Base-by-base conservation (phyloP, 2,329 filamentous ascomycete species). In the Aaosphaeria pasadenensis region DNA sequence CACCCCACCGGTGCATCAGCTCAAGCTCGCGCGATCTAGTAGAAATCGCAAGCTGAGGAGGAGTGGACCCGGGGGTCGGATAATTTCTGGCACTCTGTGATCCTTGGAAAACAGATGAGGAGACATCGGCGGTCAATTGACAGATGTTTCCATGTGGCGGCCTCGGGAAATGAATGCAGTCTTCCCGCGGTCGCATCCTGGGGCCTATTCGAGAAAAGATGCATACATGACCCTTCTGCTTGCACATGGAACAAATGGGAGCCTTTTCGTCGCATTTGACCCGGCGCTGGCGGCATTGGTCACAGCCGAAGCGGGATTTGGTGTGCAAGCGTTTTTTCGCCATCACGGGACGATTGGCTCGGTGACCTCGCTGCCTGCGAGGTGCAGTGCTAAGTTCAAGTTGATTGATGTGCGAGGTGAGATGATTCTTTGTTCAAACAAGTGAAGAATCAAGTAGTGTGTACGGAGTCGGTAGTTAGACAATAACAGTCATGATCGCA, bases 261-360 rank as follows among this genome's bases (percentile, higher is more conserved):
- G 29, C 9, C 33, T 42, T 42, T 42, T 55, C 52, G 39, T 55
- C 52, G 39, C 52, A 55, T 30, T 55, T 55, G 1, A 55, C 52
- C 11, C 52, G 52, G 38, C 52, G 43, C 40, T 46, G 50, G 7
- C 50, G 46, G 42, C 52, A 55, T 30, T 49, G 52, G 43, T 51
- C 50, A 42, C 52, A 55, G 30, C 52, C 52, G 32, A 45, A 48
- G 31, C 52, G 50, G 30, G 52, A 55, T 39, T 55, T 55, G 41
- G 9, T 36, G 13, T 36, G 33, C 9, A 13, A 13, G 9, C 33
- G 33, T 36, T 36, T 45, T 32, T 7, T 17, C 6, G 9, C n/a
- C 43, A 45, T 30, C 33, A 36, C 17, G 17, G 17, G 17, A 24
- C 17, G 17, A 24, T 24, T 24, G 17, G 17, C 17, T 24, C 17